phyloP scores from a whole-genome alignment of 1,139 yeast species.

The Candida sp. region DNA sequence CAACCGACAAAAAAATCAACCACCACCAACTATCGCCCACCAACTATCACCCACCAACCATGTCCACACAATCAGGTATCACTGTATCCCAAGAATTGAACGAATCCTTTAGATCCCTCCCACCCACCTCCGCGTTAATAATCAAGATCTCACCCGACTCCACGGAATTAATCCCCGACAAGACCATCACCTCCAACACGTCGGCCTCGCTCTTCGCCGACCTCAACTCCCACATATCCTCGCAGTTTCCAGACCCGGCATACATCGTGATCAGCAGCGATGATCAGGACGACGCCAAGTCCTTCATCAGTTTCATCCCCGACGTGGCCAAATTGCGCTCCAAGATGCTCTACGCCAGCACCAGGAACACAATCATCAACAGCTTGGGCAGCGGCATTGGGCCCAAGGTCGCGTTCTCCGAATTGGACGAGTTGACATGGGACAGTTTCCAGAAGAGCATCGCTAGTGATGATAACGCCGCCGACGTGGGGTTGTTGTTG shows the following conservation, averaged over 20 bases:
- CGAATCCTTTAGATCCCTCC: slow-evolving; percentile 28
- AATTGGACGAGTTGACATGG: slow-evolving; percentile 59
- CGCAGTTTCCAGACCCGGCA: slow-evolving; percentile 54
- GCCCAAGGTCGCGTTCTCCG: slow-evolving; percentile 60
- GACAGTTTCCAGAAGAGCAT: slow-evolving; percentile 41
- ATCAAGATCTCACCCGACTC: slow-evolving; percentile 50
- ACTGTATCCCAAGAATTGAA: slow-evolving; percentile 51
- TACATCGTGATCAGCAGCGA: slow-evolving; percentile 53
- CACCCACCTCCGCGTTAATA: slow-evolving; percentile 29
- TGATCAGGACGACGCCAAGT: slow-evolving; percentile 30
- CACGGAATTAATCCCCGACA: slow-evolving; percentile 47
- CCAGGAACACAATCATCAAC: slow-evolving; percentile 75
- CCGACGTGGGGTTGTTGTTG: slow-evolving; percentile 20
- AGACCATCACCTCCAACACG: slow-evolving; percentile 31
- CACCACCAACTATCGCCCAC: not conserved
- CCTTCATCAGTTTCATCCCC: slow-evolving; percentile 84
- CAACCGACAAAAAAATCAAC: too few species aligned
- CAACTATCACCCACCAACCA: slow-evolving; percentile 6
- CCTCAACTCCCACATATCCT: slow-evolving; percentile 35
- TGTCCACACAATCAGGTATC: slow-evolving; percentile 81
- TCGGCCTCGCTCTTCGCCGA: slow-evolving; percentile 33
- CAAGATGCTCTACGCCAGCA: slow-evolving; percentile 95
- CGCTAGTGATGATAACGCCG: slow-evolving; percentile 42
- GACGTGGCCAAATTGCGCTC: slow-evolving; percentile 81
- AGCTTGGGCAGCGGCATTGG: slow-evolving; percentile 71